Conservation (phyloP, 768 basidiomycete genomes). For the Epithele typhae region DNA sequence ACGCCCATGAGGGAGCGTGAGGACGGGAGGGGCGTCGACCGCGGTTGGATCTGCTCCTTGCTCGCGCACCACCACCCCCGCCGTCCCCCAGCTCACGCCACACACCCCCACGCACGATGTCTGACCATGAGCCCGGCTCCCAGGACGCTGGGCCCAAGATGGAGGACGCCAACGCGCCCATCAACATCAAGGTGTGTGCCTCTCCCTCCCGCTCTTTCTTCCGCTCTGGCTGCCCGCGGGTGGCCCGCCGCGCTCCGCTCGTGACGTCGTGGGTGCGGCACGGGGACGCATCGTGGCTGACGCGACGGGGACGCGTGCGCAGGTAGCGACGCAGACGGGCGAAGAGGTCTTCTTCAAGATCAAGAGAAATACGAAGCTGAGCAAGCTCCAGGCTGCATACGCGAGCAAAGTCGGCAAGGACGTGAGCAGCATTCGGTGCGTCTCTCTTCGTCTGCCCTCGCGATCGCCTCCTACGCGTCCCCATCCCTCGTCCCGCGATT, state of each 20-base stretch:
- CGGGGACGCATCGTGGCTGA: no score
- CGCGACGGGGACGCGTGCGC: not conserved
- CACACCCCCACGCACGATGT: conserved; percentile 35
- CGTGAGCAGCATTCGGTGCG: conserved; percentile 81
- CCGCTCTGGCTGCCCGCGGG: no score
- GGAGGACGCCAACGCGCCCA: conserved; percentile 59
- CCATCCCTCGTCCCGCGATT: not conserved
- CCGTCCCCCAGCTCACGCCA: conserved; percentile 1
- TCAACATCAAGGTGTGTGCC: conserved; percentile 72
- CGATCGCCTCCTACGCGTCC: not conserved
- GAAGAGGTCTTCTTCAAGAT: conserved; percentile 98
- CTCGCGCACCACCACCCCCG: not conserved
- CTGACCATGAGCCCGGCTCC: conserved; percentile 43
- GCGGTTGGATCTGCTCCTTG: conserved; percentile 5
- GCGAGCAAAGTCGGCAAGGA: conserved; percentile 92
- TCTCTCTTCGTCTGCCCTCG: not conserved
- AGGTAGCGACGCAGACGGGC: conserved; percentile 74
- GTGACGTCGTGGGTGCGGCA: no score
- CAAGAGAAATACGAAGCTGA: conserved; percentile 87
- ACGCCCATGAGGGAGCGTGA: not conserved
- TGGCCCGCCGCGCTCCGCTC: no score
- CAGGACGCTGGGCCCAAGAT: conserved; percentile 44
- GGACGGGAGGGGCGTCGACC: no score
- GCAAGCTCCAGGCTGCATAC: conserved; percentile 91
- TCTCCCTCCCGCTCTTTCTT: no score